phyloP scores from a whole-genome alignment of 768 basidiomycete genomes.

The Boletus rufocinnamomeus region DNA sequence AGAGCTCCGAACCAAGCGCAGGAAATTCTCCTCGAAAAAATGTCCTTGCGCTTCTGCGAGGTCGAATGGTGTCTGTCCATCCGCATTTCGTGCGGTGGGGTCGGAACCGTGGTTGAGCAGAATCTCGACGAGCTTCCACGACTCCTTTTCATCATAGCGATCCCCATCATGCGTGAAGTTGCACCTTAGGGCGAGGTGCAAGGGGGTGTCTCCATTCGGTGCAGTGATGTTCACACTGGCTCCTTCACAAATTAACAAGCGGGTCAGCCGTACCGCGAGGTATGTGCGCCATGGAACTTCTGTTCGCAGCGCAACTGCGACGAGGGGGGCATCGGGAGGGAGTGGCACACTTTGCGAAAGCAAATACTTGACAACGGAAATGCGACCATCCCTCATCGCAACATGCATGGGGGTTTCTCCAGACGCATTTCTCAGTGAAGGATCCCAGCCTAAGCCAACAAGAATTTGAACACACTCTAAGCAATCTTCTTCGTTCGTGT shows the following conservation, averaged over 20 bases:
- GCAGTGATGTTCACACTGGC: neutral
- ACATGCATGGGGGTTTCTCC: neutral
- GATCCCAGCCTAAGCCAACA: slow-evolving; percentile 1
- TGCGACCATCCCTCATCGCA: neutral
- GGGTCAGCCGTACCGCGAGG: neutral
- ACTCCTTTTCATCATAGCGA: neutral
- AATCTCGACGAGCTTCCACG: neutral
- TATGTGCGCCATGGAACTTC: neutral
- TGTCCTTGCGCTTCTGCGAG: neutral
- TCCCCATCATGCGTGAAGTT: neutral
- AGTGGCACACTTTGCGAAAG: neutral
- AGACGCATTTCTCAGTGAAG: neutral
- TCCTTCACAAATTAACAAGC: neutral
- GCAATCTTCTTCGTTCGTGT: neutral
- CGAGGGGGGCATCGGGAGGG: neutral
- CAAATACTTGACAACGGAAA: neutral
- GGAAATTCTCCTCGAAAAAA: neutral
- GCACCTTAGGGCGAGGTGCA: neutral
- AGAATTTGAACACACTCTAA: neutral
- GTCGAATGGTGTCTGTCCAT: neutral
- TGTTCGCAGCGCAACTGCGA: neutral
- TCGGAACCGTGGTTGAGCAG: neutral
- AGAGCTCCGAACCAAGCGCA: neutral
- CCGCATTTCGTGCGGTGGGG: neutral
- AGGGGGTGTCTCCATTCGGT: neutral